These are phyloP conservation scores for Tolypocladium paradoxum DNA, from an alignment of 2,329 filamentous ascomycete species.

Conservation along the genomic window DNA sequence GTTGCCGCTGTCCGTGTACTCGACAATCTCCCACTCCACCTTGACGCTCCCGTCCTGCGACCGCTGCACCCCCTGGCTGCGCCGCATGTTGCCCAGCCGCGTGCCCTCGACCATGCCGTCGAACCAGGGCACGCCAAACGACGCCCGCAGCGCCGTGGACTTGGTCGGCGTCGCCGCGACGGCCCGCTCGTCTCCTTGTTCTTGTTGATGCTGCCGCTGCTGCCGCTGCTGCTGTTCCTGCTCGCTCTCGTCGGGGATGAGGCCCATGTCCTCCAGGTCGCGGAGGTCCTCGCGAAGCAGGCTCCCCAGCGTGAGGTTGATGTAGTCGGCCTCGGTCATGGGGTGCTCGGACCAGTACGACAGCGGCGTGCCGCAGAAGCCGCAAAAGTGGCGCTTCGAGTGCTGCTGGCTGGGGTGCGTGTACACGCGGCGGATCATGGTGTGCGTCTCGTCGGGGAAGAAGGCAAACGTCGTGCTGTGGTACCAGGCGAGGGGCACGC, in stretches of 20 bases:
- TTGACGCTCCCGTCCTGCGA: slow-evolving; percentile 53
- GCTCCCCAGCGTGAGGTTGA: slow-evolving; percentile 73
- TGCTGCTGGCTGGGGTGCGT: slow-evolving; percentile 45
- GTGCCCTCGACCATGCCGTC: slow-evolving; percentile 72
- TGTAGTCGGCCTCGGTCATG: slow-evolving; percentile 60
- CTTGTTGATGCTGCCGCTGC: background rate
- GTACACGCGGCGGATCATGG: slow-evolving; percentile 56
- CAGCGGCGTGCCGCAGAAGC: slow-evolving; percentile 80
- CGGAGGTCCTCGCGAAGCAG: slow-evolving; percentile 60
- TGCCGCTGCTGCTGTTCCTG: slow-evolving; percentile 10
- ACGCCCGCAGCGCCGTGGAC: slow-evolving; percentile 32
- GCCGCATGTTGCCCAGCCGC: slow-evolving; percentile 55
- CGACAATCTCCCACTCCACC: slow-evolving; percentile 76
- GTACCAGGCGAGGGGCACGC: slow-evolving; percentile 74
- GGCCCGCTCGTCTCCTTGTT: slow-evolving; percentile 4
- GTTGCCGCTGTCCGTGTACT: slow-evolving; percentile 43
- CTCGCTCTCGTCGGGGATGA: slow-evolving; percentile 45
- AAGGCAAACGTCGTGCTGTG: slow-evolving; percentile 63
- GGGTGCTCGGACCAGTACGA: slow-evolving; percentile 75
- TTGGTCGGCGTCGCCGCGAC: slow-evolving; percentile 11
- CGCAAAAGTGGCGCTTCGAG: slow-evolving; percentile 72
- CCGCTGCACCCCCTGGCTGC: slow-evolving; percentile 40
- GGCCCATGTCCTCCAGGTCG: slow-evolving; percentile 60
- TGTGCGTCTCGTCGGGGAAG: slow-evolving; percentile 66
- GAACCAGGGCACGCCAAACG: slow-evolving; percentile 76